These are phyloP conservation scores for Colletotrichum siamense DNA, from an alignment of 2,329 filamentous ascomycete genomes.

Conservation along the genomic window DNA sequence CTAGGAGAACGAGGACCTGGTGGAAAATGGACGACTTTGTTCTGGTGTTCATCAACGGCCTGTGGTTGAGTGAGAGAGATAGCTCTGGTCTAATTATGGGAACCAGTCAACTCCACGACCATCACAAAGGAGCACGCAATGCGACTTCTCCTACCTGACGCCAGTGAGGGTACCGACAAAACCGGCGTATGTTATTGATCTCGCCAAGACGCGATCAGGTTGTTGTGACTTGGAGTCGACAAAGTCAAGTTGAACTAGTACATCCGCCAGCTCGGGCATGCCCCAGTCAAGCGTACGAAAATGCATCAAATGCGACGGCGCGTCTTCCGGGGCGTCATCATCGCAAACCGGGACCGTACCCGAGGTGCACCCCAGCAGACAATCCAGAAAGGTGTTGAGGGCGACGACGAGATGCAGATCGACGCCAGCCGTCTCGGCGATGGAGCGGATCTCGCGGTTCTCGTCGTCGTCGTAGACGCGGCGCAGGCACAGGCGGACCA, in stretches of 20 bases:
- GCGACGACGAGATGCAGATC: conserved; percentile 62
- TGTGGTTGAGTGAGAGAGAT: conserved; percentile 55
- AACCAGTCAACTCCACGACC: neutral
- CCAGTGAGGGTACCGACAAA: conserved; percentile 57
- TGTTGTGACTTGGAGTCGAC: conserved; percentile 35
- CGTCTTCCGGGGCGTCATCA: neutral
- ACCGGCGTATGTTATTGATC: conserved; percentile 54
- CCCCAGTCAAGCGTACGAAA: conserved; percentile 60
- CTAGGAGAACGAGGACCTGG: conserved; percentile 58
- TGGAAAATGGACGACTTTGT: conserved; percentile 48
- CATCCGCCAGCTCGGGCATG: conserved; percentile 53
- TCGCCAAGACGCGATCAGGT: conserved; percentile 44
- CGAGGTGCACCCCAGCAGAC: conserved; percentile 67
- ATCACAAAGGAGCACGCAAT: neutral
- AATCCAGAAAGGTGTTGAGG: conserved; percentile 64
- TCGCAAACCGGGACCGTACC: conserved; percentile 35
- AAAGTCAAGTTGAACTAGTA: conserved; percentile 58
- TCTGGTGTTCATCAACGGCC: conserved; percentile 51
- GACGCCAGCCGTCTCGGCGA: conserved; percentile 53
- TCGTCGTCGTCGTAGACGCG: conserved; percentile 58
- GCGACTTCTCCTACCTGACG: conserved; percentile 38
- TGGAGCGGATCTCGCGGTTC: conserved; percentile 61
- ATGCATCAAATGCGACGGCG: conserved; percentile 47
- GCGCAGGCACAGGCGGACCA: conserved; percentile 53
- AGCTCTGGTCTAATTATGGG: conserved; percentile 37